Conservation (phyloP, 2,329 filamentous ascomycete species). For the Diplodia intermedia region DNA sequence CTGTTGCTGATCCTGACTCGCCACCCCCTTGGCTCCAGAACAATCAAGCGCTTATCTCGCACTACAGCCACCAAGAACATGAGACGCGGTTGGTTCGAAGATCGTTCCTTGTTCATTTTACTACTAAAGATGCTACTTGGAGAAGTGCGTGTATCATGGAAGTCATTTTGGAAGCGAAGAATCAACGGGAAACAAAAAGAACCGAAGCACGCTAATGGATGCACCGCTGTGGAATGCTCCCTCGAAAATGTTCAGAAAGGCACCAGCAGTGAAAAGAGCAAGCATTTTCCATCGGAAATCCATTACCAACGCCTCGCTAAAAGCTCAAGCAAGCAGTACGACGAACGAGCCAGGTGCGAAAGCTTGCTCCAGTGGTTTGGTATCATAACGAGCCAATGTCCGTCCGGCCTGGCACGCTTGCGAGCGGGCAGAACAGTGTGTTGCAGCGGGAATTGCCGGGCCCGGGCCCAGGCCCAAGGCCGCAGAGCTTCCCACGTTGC, state of each 20-base stretch:
- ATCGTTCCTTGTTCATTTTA: neutral
- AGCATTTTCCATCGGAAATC: neutral
- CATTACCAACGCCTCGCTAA: slow-evolving; percentile 27
- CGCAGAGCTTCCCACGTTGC: neutral
- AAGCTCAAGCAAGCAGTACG: slow-evolving; percentile 27
- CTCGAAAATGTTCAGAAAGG: neutral
- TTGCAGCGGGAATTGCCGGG: neutral
- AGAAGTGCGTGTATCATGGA: neutral
- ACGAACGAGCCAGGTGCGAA: slow-evolving; percentile 25
- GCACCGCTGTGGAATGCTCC: slow-evolving; percentile 1
- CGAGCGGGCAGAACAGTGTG: slow-evolving; percentile 8
- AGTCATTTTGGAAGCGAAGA: neutral
- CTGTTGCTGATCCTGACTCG: neutral
- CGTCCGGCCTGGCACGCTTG: slow-evolving; percentile 21
- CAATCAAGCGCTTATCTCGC: neutral
- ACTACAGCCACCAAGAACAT: neutral
- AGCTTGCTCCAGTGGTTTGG: slow-evolving; percentile 18
- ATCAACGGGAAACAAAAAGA: neutral
- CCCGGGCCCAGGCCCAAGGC: neutral
- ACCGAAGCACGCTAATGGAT: neutral
- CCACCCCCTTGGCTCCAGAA: neutral
- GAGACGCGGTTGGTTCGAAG: neutral
- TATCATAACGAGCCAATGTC: slow-evolving; percentile 9
- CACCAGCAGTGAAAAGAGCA: neutral
- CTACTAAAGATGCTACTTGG: neutral